Conservation (phyloP, 192 early-diverging fungal genomes). For the Coemansia brasiliensis region DNA sequence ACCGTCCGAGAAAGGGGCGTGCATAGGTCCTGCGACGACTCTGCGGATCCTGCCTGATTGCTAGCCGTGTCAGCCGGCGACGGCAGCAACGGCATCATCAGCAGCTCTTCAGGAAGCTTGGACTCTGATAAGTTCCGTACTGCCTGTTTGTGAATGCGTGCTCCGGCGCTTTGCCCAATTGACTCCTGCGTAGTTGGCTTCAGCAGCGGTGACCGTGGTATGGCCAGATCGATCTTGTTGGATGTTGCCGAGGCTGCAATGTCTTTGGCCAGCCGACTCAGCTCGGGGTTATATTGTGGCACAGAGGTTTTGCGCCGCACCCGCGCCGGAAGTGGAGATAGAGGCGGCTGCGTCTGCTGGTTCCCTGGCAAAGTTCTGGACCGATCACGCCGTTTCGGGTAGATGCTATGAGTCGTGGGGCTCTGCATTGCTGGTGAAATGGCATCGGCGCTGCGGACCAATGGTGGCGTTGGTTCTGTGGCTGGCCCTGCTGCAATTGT, state of each 20-base stretch:
- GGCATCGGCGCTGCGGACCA: conserved; percentile 3
- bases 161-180: conserved; percentile 25
- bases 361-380: conserved; percentile 41
- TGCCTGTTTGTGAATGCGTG: conserved; percentile 42
- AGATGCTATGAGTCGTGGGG: not conserved
- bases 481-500: no score
- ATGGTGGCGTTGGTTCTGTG: not conserved
- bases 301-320: conserved; percentile 15
- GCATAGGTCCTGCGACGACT: conserved; percentile 7
- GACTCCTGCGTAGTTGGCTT: conserved; percentile 13
- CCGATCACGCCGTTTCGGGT: conserved; percentile 30
- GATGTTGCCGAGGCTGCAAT: conserved; percentile 8
- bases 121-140: conserved; percentile 33
- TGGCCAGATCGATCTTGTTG: conserved; percentile 13
- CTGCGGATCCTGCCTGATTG: conserved; percentile 2
- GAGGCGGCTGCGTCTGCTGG: not conserved
- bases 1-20: conserved; percentile 16
- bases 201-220: conserved; percentile 38
- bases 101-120: not conserved
- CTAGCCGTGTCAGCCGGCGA: conserved; percentile 15
- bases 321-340: not conserved
- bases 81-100: conserved; percentile 21
- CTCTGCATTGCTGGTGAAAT: not conserved
- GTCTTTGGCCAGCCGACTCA: conserved; percentile 1
- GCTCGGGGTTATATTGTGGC: conserved; percentile 3